phyloP scores from a whole-genome alignment of 2,329 filamentous ascomycete species.

The Furcasterigmium sp. region DNA sequence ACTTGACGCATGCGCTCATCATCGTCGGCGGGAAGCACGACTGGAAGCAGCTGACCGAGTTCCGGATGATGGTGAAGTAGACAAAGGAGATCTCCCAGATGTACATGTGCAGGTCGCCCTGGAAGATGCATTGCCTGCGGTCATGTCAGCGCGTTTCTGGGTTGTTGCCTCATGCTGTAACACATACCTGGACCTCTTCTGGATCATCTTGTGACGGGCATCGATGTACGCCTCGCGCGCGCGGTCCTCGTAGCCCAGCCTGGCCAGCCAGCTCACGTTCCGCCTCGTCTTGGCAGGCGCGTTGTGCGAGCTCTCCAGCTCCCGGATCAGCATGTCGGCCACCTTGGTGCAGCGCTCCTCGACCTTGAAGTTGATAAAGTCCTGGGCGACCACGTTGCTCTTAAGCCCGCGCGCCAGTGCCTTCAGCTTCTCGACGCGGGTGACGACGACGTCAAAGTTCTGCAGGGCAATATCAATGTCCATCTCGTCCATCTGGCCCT shows the following conservation, averaged over 20 bases:
- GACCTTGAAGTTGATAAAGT: constrained; percentile 87
- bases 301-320: constrained; percentile 72
- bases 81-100: constrained; percentile 95
- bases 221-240: constrained; percentile 83
- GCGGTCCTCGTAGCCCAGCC: constrained; percentile 84
- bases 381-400: constrained; percentile 80
- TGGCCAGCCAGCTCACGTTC: constrained; percentile 77
- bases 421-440: constrained; percentile 78
- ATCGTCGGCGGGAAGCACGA: constrained; percentile 78
- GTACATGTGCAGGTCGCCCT: constrained; percentile 86
- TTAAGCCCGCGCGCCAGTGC: constrained; percentile 74
- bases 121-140: constrained; percentile 83
- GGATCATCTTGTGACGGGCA: constrained; percentile 72
- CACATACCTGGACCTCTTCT: constrained; percentile 72
- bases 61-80: constrained; percentile 90
- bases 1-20: constrained; percentile 94
- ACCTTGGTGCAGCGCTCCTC: constrained; percentile 78
- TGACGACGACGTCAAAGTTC: constrained; percentile 78
- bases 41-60: constrained; percentile 87
- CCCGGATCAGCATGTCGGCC: constrained; percentile 69
- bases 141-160: not conserved
- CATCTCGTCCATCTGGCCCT: constrained; percentile 89
- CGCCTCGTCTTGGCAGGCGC: constrained; percentile 72
- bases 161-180: not conserved
- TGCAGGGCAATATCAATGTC: constrained; percentile 95